Base-by-base conservation (phyloP, 805 yeast genomes). In the Spathaspora arborariae region DNA sequence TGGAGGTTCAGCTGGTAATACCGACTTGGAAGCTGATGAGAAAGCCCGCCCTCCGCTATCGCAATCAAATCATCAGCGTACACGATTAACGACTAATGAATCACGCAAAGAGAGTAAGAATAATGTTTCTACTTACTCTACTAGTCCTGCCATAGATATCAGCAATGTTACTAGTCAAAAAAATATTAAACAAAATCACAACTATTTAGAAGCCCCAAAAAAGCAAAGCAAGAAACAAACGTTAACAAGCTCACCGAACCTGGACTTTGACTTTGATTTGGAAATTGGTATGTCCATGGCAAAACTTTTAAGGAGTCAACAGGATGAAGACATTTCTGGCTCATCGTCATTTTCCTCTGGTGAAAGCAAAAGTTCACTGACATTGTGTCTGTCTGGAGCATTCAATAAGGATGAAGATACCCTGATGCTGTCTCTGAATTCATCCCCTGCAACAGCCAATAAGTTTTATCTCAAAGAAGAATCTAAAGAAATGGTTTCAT, bases 211-310 rank as follows among this genome's bases (percentile, higher is more conserved):
- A 18, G 22, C 22, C 22, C 37, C 44, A 40, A 20, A 26, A 33
- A 27, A 16, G 30, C 33, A 20, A 26, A 37, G 6, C 39, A 37
- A 18, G 18, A 37, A 37, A 22, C 20, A 19, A 20, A 15, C 22
- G 10, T 20, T 20, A 15, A 2, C 39, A 15, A 46, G 36, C 42
- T 39, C 35, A 42, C 45, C 38, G 42, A 24, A 19, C 16, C 30
- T 45, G 34, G 50, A 44, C 30, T 50, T 51, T 22, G 63, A 61
- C 44, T 51, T 61, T 42, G 75, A 71, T 46, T 53, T 73, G 37
- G 79, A 74, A 45, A 74, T 76, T 38, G 76, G 73, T 20, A 70
- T 67, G n/a, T 67, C 75, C 27, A 65, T 74, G 72, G 79, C 81
- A 2, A 62, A 58, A 42, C 62, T 76, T 19, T 55, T 69, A 49